phyloP scores from a whole-genome alignment of 805 yeast genomes.

The Ogataea paradorogensis region DNA sequence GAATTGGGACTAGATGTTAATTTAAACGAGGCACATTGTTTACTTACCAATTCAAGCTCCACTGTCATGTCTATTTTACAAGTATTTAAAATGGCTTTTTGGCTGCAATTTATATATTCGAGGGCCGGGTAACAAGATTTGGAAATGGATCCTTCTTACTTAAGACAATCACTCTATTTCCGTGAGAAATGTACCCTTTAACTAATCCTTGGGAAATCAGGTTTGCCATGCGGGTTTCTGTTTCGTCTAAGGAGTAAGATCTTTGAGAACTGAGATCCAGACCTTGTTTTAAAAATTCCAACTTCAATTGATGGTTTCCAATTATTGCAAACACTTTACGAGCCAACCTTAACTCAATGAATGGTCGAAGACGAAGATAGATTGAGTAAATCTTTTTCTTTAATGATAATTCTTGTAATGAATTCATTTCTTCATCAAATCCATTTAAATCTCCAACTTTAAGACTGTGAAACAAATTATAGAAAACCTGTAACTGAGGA shows the following conservation, averaged over 20 bases:
- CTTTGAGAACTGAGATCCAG: conserved; percentile 17
- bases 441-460: conserved; percentile 51
- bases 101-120: conserved; percentile 10
- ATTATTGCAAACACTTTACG: conserved; percentile 37
- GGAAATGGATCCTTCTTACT: conserved; percentile 79
- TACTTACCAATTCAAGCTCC: conserved; percentile 26
- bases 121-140: conserved; percentile 23
- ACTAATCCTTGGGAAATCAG: conserved; percentile 57
- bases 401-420: conserved; percentile 50
- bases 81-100: conserved; percentile 2
- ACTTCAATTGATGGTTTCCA: conserved; percentile 22
- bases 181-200: conserved; percentile 82
- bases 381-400: conserved; percentile 59
- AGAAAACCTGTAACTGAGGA: conserved; percentile 45
- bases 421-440: conserved; percentile 45
- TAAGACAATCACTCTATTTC: conserved; percentile 67
- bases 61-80: conserved; percentile 18
- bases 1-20: conserved; percentile 31
- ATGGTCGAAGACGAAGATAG: conserved; percentile 48
- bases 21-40: background rate
- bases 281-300: conserved; percentile 11
- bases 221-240: conserved; percentile 69
- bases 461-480: conserved; percentile 47
- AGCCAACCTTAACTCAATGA: conserved; percentile 51
- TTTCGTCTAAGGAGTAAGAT: conserved; percentile 42